A percentile compares a stretch with the other conserved stretches of the same genome.
These are phyloP conservation scores for Sclerotinia spermophila DNA, from an alignment of 2,329 filamentous ascomycete species.

Conservation along the genomic window DNA sequence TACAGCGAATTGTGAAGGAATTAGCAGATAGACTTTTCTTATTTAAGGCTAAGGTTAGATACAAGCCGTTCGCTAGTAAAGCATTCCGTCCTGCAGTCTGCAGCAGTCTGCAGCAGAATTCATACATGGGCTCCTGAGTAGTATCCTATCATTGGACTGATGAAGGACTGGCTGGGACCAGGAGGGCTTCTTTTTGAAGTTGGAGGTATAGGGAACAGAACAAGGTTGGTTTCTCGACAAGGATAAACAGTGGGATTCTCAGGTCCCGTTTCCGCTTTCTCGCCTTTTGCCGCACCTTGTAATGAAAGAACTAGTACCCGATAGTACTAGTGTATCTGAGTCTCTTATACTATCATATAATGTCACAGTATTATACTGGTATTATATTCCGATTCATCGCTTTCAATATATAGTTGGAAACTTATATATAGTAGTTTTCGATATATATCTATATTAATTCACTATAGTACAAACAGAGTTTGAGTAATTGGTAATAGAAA, in stretches of 20 bases:
- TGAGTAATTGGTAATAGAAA: not conserved
- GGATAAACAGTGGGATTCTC: not conserved
- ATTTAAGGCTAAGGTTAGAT: not conserved
- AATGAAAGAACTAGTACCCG: not conserved
- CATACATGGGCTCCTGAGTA: conserved; percentile 24
- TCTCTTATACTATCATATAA: not conserved
- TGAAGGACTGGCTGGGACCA: conserved; percentile 17
- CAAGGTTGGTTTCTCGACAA: not conserved
- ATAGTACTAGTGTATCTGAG: not conserved
- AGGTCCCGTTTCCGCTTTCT: not conserved
- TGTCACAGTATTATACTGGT: no score
- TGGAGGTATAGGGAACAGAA: conserved; percentile 18
- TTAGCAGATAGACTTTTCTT: not conserved
- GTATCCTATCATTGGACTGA: conserved; percentile 27
- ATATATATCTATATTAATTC: not conserved
- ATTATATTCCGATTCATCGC: not conserved
- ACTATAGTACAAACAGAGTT: not conserved
- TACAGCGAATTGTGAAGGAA: not conserved
- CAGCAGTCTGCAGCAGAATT: conserved; percentile 14
- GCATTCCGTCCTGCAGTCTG: not conserved
- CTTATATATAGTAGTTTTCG: not conserved
- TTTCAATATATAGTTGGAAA: not conserved
- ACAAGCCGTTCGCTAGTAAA: conserved; percentile 7
- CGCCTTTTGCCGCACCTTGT: not conserved
- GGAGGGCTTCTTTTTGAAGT: conserved; percentile 9